phyloP scores from a whole-genome alignment of 768 basidiomycete species.

The Inosperma sp. region DNA sequence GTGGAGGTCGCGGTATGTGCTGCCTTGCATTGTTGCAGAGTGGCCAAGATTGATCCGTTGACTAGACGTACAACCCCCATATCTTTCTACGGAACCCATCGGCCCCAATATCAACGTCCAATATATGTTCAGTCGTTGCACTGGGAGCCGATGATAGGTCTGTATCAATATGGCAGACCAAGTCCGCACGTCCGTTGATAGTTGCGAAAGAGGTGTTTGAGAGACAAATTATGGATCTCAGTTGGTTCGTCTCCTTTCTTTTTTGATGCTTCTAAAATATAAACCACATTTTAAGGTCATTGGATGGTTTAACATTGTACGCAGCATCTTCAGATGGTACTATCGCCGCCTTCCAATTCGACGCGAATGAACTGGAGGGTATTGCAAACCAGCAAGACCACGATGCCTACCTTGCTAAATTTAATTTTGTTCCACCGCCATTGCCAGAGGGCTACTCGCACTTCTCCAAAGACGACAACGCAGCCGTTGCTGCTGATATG shows the following conservation, averaged over 20 bases:
- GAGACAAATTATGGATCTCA: slow-evolving; percentile 90
- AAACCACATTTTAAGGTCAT: slow-evolving; percentile 55
- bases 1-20: slow-evolving; percentile 85
- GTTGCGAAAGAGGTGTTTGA: slow-evolving; percentile 95
- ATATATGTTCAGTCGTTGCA: slow-evolving; percentile 89
- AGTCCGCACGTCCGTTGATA: slow-evolving; percentile 82
- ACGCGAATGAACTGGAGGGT: slow-evolving; percentile 73
- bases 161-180: slow-evolving; percentile 96
- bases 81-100: slow-evolving; percentile 80
- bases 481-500: slow-evolving; percentile 30
- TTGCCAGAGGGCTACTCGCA: slow-evolving; percentile 72
- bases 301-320: slow-evolving; percentile 88
- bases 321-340: slow-evolving; percentile 96
- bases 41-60: slow-evolving; percentile 1
- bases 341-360: slow-evolving; percentile 83
- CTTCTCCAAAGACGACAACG: slow-evolving; percentile 30
- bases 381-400: slow-evolving; percentile 71
- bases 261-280: slow-evolving; percentile 7
- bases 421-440: slow-evolving; percentile 66
- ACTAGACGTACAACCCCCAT: slow-evolving; percentile 86
- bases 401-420: slow-evolving; percentile 76
- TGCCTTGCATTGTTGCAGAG: background rate
- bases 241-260: slow-evolving; percentile 59
- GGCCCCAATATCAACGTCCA: slow-evolving; percentile 65
- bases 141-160: slow-evolving; percentile 92